Evolutionary conservation across 257 asterid genomes (phyloP).

Genomic region (Euphrasia confusa): DNA sequence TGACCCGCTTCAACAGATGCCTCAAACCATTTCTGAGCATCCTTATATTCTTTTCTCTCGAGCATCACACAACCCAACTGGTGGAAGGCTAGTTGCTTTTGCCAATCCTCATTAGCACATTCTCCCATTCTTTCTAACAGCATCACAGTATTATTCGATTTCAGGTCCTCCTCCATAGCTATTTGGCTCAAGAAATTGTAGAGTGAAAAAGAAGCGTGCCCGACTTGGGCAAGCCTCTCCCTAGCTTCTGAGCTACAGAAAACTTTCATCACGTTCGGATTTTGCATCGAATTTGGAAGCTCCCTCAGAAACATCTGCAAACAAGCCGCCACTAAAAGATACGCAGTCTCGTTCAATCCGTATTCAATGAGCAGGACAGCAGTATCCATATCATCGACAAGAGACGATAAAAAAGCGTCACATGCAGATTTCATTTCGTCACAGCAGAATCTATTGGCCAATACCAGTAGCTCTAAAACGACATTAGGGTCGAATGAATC

Average conservation of each 20-base stretch:
- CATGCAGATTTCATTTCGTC: constrained; percentile 78
- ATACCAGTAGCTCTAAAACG: constrained; percentile 63
- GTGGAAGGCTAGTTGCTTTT: constrained; percentile 74
- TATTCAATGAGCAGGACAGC: constrained; percentile 67
- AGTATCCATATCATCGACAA: constrained; percentile 56
- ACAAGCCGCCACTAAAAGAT: constrained; percentile 90
- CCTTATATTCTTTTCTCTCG: constrained; percentile 79
- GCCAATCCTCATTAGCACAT: constrained; percentile 71
- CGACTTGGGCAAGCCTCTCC: constrained; percentile 48
- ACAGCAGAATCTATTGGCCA: constrained; percentile 86
- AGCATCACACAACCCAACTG: constrained; percentile 95
- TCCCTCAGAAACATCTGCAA: constrained; percentile 86
- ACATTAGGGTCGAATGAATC: constrained; percentile 54
- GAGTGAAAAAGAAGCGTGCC: constrained; percentile 79
- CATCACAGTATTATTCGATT: constrained; percentile 81
- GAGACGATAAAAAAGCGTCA: constrained; percentile 66
- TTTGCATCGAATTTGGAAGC: constrained; percentile 64
- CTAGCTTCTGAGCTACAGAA: constrained; percentile 71
- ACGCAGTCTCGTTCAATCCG: constrained; percentile 75
- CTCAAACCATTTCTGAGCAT: constrained; percentile 89
- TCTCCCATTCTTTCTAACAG: constrained; percentile 79
- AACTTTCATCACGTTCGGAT: constrained; percentile 46
- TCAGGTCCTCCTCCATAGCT: constrained; percentile 82
- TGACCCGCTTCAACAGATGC: constrained; percentile 71
- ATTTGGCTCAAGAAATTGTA: constrained; percentile 72